Base-by-base conservation (phyloP, 495 filamentous ascomycete species). In the Glonium stellatum region DNA sequence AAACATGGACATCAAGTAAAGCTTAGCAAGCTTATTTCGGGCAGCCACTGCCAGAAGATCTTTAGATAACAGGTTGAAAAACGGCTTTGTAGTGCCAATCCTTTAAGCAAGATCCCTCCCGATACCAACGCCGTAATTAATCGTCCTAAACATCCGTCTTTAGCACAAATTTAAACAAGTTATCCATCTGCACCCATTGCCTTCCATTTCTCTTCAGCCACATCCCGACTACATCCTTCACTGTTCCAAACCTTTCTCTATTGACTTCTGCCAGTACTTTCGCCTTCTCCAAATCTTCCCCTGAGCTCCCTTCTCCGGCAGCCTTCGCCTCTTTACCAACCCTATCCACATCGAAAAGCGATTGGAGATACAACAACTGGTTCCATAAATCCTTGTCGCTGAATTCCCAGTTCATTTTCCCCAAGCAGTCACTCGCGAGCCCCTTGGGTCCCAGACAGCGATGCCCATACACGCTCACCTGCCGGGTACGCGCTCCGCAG, bases 161-260 rank as follows among this genome's bases (percentile, higher is more conserved):
- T 19, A 71, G 5, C 71, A 83, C 84, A 75, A 86, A 88, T 54
- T 75, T 79, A 79, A 97, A 98, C 60, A 98, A 76, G 69, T 77
- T 83, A 73, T 92, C 90, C 93, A 97, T 98, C 58, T 88, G 88
- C 56, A 98, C 93, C 90, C 90, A 97, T 74, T 88, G 87, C 70
- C 91, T 78, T 36, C 95, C 93, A 78, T 90, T 96, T 78, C 90
- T 93, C 70, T 89, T 89, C 72, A 98, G 72, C 76, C 97, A 95
- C 69, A 73, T 84, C 60, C 90, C 89, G 11, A 95, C 90, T n/a
- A 88, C 84, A 1, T 78, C 80, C 74, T 80, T 85, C 49, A 91
- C 75, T 8, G 87, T 89, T 18, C 67, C 81, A 70, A 97, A 97
- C 67, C 90, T 73, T 36, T 76, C 77, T 34, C 87, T 76, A 71